These are phyloP conservation scores for Monosporozyma yasuniensis DNA, from an alignment of 805 yeast genomes.

Conservation along the genomic window DNA sequence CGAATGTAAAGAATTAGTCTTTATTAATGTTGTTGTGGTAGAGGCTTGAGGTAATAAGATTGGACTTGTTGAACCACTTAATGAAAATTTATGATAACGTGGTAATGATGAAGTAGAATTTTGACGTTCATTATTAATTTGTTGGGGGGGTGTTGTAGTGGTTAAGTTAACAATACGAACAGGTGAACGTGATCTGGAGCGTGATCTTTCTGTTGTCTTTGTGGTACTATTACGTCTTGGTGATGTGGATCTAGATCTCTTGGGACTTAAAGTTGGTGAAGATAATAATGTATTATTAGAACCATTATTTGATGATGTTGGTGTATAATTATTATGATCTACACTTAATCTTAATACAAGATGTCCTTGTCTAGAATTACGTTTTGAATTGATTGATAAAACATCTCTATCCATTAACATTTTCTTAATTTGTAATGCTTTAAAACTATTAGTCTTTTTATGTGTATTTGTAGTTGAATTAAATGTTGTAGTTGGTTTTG, in stretches of 20 bases:
- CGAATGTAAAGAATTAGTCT: neutral
- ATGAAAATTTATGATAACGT: constrained; percentile 1
- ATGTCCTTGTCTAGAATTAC: neutral
- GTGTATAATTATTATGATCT: neutral
- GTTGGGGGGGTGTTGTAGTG: constrained; percentile 8
- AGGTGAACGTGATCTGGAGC: constrained; percentile 14
- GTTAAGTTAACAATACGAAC: constrained; percentile 3
- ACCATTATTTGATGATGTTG: neutral
- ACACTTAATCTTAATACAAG: neutral
- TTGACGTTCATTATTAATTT: neutral
- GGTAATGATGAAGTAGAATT: constrained; percentile 5
- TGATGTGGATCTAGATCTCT: constrained; percentile 1
- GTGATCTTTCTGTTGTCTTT: neutral
- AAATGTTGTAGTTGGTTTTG: neutral
- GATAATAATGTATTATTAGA: constrained; percentile 2
- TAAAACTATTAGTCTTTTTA: constrained; percentile 30
- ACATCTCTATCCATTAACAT: constrained; percentile 25
- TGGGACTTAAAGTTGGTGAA: constrained; percentile 1
- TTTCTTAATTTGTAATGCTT: constrained; percentile 29
- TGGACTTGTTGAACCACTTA: constrained; percentile 1
- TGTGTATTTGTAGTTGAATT: constrained; percentile 9
- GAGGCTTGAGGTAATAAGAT: constrained; percentile 1
- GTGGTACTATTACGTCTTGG: constrained; percentile 1
- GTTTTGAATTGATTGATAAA: constrained; percentile 3
- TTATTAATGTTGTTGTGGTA: too few species aligned